These are phyloP conservation scores for Alternaria sp. DNA, from an alignment of 2,329 filamentous ascomycete species.

Conservation along the genomic window DNA sequence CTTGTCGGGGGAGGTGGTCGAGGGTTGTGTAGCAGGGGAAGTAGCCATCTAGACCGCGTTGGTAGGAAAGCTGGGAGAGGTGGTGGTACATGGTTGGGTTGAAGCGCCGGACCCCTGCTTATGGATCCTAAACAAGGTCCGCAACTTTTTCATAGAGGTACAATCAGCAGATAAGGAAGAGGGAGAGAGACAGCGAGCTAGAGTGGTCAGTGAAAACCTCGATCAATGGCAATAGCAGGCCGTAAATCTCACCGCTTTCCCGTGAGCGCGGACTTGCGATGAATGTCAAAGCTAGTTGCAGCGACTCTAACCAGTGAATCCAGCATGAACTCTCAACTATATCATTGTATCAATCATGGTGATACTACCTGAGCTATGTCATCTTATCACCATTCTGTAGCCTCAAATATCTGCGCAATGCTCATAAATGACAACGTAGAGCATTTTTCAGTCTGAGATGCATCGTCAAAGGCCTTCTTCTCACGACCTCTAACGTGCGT, in stretches of 20 bases:
- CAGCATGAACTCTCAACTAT: neutral
- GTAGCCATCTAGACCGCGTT: neutral
- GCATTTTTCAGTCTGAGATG: neutral
- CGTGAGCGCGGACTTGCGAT: neutral
- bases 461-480: neutral
- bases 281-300: neutral
- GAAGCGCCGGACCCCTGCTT: neutral
- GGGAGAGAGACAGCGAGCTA: neutral
- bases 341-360: neutral
- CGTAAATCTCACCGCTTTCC: neutral
- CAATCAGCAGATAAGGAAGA: neutral
- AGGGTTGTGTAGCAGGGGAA: slow-evolving; percentile 1
- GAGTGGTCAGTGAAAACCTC: neutral
- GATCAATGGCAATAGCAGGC: neutral
- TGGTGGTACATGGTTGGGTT: slow-evolving; percentile 1
- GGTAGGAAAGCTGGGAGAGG: neutral
- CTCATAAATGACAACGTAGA: neutral
- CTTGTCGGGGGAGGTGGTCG: neutral
- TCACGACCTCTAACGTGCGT: neutral
- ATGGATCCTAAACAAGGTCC: neutral
- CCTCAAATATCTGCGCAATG: neutral
- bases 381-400: too few relatives aligned
- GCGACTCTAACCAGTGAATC: neutral
- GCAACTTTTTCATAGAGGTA: neutral
- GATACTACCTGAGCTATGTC: too few relatives aligned